Conservation (phyloP, 2,329 filamentous ascomycete genomes). For the Botrytis elliptica region DNA sequence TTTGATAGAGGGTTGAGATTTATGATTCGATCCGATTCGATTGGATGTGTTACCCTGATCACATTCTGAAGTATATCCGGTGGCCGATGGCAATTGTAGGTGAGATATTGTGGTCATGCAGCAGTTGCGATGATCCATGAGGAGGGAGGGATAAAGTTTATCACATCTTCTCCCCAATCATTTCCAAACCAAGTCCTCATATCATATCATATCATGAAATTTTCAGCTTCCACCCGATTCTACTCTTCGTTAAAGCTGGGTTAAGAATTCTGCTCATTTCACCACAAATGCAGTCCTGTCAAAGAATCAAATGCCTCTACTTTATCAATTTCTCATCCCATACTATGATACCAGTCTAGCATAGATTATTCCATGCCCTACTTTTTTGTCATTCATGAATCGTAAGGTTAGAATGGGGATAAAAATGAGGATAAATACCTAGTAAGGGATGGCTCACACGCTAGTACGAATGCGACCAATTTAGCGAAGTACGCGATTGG, state of each 20-base stretch:
- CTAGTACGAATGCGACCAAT: background rate
- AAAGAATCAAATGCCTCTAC: background rate
- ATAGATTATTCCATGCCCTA: background rate
- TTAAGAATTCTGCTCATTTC: background rate
- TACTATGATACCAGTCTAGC: background rate
- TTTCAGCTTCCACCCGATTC: background rate
- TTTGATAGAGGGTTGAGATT: background rate
- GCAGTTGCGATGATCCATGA: background rate
- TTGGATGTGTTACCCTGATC: background rate
- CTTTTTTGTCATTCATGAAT: background rate
- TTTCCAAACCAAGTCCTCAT: background rate
- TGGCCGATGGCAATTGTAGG: background rate
- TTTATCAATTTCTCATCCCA: background rate
- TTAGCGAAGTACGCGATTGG: background rate
- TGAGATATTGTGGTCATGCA: background rate
- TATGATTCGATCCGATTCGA: background rate
- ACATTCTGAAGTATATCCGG: background rate
- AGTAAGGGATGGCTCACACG: background rate
- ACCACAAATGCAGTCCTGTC: no score
- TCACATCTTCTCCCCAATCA: background rate
- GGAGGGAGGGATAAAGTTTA: background rate
- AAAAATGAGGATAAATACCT: no score
- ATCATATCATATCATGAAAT: background rate
- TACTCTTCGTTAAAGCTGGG: background rate
- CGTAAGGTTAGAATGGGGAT: background rate